Percentiles rank a stretch among this genome's conserved stretches.
These are phyloP conservation scores for Rhodamnia rubescens DNA, from an alignment of 345 rosid genomes.

Conservation along the genomic window DNA sequence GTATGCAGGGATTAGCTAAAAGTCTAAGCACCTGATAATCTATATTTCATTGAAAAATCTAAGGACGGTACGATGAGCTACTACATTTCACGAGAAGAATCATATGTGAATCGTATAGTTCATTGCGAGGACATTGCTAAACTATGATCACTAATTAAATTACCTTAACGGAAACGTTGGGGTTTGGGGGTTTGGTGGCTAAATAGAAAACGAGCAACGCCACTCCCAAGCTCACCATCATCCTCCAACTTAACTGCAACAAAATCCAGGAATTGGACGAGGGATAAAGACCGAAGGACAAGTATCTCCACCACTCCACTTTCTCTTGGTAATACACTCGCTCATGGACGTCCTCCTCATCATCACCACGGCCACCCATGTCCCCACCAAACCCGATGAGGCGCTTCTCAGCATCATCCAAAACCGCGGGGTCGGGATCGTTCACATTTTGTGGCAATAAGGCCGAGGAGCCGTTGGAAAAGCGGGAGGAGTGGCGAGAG, in stretches of 20 bases:
- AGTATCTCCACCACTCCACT: conserved; percentile 39
- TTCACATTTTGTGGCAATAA: conserved; percentile 15
- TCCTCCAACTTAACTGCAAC: conserved; percentile 67
- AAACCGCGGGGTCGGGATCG: not conserved
- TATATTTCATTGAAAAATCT: not conserved
- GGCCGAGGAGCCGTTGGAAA: conserved; percentile 31
- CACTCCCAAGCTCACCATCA: conserved; percentile 49
- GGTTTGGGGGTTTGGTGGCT: conserved; percentile 76
- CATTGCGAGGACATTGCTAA: not conserved
- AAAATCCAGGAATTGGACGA: conserved; percentile 45
- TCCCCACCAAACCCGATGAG: conserved; percentile 21
- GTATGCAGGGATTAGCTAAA: not conserved
- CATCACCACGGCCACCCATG: not conserved
- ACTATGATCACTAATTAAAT: not conserved
- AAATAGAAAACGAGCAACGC: conserved; percentile 76
- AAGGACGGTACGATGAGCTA: not conserved
- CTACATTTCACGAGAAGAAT: not conserved
- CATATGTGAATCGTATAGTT: not conserved
- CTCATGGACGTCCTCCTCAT: conserved; percentile 4
- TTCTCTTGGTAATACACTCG: conserved; percentile 11
- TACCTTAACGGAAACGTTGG: conserved; percentile 61
- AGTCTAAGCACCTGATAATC: not conserved
- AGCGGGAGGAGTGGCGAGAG: conserved; percentile 44
- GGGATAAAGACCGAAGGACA: conserved; percentile 30
- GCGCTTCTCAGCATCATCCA: conserved; percentile 18